Evolutionary conservation across 2,329 filamentous ascomycete genomes (phyloP).

Genomic region (Cercospora berteroae): DNA sequence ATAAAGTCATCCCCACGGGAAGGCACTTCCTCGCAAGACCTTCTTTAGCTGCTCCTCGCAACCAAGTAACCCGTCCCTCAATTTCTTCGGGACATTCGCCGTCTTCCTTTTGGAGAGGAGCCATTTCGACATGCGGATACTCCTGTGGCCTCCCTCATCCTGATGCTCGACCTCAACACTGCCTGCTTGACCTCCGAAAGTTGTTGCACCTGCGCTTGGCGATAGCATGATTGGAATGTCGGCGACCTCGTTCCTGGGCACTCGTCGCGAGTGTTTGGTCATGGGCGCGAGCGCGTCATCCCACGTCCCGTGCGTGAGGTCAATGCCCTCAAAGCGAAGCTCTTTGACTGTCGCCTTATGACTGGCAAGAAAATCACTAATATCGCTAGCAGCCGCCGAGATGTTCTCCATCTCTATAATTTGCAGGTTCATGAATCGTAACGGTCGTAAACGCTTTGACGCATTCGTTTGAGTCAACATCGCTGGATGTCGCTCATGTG

Average conservation of each 20-base stretch:
- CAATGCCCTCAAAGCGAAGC: conserved; percentile 76
- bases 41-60: conserved; percentile 32
- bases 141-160: conserved; percentile 19
- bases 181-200: conserved; percentile 23
- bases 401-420: conserved; percentile 71
- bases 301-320: conserved; percentile 71
- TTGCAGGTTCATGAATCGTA: conserved; percentile 66
- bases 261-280: conserved; percentile 37
- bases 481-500: conserved; percentile 20
- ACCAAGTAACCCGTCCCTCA: conserved; percentile 29
- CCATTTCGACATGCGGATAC: conserved; percentile 28
- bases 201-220: conserved; percentile 20
- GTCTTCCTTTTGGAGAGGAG: conserved; percentile 20
- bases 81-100: conserved; percentile 19
- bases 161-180: conserved; percentile 19
- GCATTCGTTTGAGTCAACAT: not conserved
- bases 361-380: conserved; percentile 64
- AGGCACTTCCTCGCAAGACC: conserved; percentile 30
- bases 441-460: conserved; percentile 37
- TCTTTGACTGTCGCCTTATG: conserved; percentile 70
- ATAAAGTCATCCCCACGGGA: conserved; percentile 28
- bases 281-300: conserved; percentile 77
- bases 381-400: conserved; percentile 67
- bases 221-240: conserved; percentile 39
- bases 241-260: conserved; percentile 18